Evolutionary conservation across 2,329 filamentous ascomycete species (phyloP).

Genomic region (Phaeomoniella chlamydospora): DNA sequence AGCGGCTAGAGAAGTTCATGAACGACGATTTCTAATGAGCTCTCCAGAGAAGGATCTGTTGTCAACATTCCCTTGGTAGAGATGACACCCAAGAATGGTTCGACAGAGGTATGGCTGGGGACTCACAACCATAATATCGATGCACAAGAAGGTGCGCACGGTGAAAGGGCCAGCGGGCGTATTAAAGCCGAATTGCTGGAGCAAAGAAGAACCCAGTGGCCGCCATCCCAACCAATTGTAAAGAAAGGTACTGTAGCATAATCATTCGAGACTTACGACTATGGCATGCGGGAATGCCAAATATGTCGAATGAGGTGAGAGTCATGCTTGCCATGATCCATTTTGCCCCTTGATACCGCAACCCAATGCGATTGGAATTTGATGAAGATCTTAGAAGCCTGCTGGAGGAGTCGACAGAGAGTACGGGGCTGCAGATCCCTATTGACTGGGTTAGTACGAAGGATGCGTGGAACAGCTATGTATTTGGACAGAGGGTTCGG

Average conservation of each 20-base stretch:
- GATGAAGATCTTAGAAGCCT: constrained; percentile 32
- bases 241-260: constrained; percentile 37
- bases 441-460: no score
- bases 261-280: constrained; percentile 45
- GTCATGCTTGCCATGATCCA: constrained; percentile 46
- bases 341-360: constrained; percentile 34
- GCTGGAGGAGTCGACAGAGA: no score
- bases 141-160: no score
- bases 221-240: constrained; percentile 24
- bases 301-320: constrained; percentile 32
- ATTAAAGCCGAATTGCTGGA: constrained; percentile 19
- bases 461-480: no score
- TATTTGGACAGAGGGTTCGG: no score
- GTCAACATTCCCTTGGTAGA: constrained; percentile 33
- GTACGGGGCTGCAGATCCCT: no score
- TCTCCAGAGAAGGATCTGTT: no score
- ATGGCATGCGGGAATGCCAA: constrained; percentile 52
- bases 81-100: constrained; percentile 28
- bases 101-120: constrained; percentile 38
- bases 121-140: constrained; percentile 26
- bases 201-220: constrained; percentile 15
- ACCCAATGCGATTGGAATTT: constrained; percentile 42
- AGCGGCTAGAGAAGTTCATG: constrained; percentile 10
- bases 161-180: constrained; percentile 8
- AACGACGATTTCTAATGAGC: constrained; percentile 9